A percentile compares a stretch with the other conserved stretches of the same genome.
phyloP scores from a whole-genome alignment of 2,329 filamentous ascomycete genomes.

The Rachicladosporium sp. region DNA sequence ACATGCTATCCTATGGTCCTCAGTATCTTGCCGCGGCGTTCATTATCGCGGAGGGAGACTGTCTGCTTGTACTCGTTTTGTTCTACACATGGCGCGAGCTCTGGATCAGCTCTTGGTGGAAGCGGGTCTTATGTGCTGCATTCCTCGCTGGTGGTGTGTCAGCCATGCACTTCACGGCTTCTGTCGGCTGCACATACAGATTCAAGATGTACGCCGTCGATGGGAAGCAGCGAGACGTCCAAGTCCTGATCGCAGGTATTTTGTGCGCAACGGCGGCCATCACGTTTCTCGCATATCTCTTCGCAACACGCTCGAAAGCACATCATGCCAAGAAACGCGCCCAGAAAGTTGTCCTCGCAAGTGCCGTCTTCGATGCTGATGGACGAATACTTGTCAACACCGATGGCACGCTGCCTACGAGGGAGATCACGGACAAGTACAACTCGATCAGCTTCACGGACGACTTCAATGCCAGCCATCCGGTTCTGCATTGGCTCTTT shows the following conservation, averaged over 20 bases:
- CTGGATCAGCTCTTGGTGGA: conserved; percentile 73
- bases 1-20: conserved; percentile 49
- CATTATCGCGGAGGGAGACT: conserved; percentile 60
- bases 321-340: conserved; percentile 31
- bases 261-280: conserved; percentile 35
- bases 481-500: conserved; percentile 80
- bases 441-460: conserved; percentile 54
- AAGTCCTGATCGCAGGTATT: conserved; percentile 60
- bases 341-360: conserved; percentile 42
- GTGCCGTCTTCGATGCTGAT: conserved; percentile 54
- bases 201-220: conserved; percentile 36
- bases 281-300: conserved; percentile 25
- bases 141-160: conserved; percentile 63
- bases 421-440: conserved; percentile 70
- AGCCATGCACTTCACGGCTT: conserved; percentile 79
- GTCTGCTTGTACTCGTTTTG: conserved; percentile 54
- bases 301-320: conserved; percentile 26
- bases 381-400: conserved; percentile 58
- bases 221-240: conserved; percentile 40
- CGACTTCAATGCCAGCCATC: conserved; percentile 62
- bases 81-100: conserved; percentile 67
- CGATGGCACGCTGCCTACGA: conserved; percentile 55
- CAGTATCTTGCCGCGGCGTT: conserved; percentile 55
- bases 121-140: conserved; percentile 52
- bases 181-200: conserved; percentile 56